Base-by-base conservation (phyloP, 768 basidiomycete genomes). In the Cystoderma amianthinum region DNA sequence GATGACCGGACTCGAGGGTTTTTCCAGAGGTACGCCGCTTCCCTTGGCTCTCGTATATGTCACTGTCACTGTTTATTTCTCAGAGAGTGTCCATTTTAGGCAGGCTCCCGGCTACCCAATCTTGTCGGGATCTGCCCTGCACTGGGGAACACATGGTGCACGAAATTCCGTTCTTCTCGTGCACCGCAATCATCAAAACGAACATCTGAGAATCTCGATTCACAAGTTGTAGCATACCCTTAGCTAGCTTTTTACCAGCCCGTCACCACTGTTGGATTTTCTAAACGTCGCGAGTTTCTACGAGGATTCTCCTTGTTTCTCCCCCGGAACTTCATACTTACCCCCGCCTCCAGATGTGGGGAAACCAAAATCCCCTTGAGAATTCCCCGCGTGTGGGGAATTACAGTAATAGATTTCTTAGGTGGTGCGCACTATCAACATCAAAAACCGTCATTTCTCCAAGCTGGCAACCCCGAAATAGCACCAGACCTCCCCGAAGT, bases 11-110 rank as follows among this genome's bases (percentile, higher is more conserved):
- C 36, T 45, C 41, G 45, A 44, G 17, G 24, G 54, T 67, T 68
- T 67, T 46, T 69, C 68, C 64, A 65, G 52, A 68, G 68, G 67
- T 68, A 69, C 64, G 38, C 64, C 60, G 55, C 32, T 18, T 25
- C 7, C 16, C 20, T 32, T n/a, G n/a, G n/a, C n/a, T n/a, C n/a
- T n/a, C n/a, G n/a, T n/a, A n/a, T n/a, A n/a, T n/a, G n/a, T n/a
- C n/a, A n/a, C n/a, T n/a, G n/a, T n/a, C n/a, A n/a, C 16, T 5
- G 17, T 15, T 13, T 22, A 13, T 22, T 15, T 18, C 30, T 20
- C 25, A 16, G 34, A 36, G 34, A 36, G 7, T n/a, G 2, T 25
- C 25, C 38, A n/a, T 18, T 22, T 36, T n/a, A 22, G 38, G 25
- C 25, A 23, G 12, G n/a, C 22, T 22, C 13, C 38, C 38, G 38